Evolutionary conservation across 257 asterid genomes (phyloP).

Genomic region (Osmanthus fragrans): DNA sequence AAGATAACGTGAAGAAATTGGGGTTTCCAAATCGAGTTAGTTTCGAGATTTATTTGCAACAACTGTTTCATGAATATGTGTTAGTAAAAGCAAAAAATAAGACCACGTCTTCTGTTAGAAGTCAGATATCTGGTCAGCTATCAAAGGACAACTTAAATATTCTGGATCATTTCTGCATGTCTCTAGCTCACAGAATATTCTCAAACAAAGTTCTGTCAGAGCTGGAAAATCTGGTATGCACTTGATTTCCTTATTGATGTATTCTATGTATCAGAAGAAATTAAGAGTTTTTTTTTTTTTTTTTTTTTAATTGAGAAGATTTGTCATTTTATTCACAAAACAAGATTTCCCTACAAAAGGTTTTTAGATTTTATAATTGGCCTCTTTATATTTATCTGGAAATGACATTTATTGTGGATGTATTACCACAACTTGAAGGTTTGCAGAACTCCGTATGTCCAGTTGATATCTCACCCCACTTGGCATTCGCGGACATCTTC

Average conservation of each 20-base stretch:
- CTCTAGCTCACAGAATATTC: slow-evolving; percentile 94
- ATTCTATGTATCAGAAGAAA: neutral
- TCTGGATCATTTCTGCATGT: slow-evolving; percentile 85
- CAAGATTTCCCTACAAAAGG: neutral
- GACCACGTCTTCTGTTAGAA: slow-evolving; percentile 43
- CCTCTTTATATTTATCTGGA: neutral
- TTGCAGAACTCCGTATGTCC: slow-evolving; percentile 68
- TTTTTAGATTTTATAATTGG: neutral
- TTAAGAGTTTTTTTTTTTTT: slow-evolving; percentile 1
- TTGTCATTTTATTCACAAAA: neutral
- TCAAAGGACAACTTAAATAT: slow-evolving; percentile 62
- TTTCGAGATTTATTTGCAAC: slow-evolving; percentile 80
- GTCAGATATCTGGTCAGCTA: slow-evolving; percentile 56
- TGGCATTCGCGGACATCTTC: slow-evolving; percentile 95
- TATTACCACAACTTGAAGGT: slow-evolving; percentile 55
- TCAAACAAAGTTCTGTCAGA: slow-evolving; percentile 73
- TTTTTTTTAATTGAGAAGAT: neutral
- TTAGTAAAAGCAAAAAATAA: slow-evolving; percentile 74
- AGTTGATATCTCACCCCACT: slow-evolving; percentile 77
- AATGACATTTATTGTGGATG: slow-evolving; percentile 14
- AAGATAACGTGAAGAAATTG: slow-evolving; percentile 36
- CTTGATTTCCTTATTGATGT: slow-evolving; percentile 18
- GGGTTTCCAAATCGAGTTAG: slow-evolving; percentile 67
- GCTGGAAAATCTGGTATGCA: slow-evolving; percentile 84
- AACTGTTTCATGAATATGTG: slow-evolving; percentile 84